Conservation (phyloP, 768 basidiomycete genomes). For the Exsudoporus frostii region DNA sequence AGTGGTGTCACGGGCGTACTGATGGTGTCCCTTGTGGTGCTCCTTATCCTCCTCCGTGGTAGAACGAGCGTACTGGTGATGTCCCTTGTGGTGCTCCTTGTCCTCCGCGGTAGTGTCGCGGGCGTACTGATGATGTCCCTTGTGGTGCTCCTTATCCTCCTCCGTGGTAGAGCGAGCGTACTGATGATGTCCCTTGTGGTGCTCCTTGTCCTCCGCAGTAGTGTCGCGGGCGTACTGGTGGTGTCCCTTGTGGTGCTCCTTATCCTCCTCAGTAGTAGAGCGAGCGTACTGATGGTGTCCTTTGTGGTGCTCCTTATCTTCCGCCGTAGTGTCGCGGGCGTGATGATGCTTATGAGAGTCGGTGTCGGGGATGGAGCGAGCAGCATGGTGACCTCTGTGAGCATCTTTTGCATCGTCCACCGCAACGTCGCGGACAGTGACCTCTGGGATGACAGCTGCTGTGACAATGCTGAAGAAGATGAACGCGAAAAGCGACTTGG, state of each 20-base stretch:
- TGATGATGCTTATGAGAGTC: neutral
- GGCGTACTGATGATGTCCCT: neutral
- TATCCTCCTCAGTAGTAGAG: too few relatives aligned
- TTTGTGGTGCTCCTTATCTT: neutral
- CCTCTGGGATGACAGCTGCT: constrained; percentile 3
- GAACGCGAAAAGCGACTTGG: constrained; percentile 5
- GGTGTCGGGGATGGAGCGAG: neutral
- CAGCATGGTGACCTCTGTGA: neutral
- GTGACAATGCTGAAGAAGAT: neutral
- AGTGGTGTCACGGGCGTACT: neutral
- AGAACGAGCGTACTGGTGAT: neutral
- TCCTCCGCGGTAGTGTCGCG: neutral
- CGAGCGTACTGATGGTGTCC: neutral
- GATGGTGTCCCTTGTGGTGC: too few relatives aligned
- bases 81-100: neutral
- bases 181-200: neutral
- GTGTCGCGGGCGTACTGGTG: neutral
- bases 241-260: too few relatives aligned
- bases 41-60: too few relatives aligned
- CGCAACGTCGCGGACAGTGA: neutral
- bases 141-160: neutral
- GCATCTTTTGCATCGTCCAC: neutral
- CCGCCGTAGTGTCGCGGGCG: neutral
- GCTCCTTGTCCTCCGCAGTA: neutral
- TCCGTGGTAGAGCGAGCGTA: too few relatives aligned